A percentile compares a stretch with the other conserved stretches of the same genome.
Evolutionary conservation across 176 grass and related monocot species (phyloP).

Genomic region (Avena sativa): DNA sequence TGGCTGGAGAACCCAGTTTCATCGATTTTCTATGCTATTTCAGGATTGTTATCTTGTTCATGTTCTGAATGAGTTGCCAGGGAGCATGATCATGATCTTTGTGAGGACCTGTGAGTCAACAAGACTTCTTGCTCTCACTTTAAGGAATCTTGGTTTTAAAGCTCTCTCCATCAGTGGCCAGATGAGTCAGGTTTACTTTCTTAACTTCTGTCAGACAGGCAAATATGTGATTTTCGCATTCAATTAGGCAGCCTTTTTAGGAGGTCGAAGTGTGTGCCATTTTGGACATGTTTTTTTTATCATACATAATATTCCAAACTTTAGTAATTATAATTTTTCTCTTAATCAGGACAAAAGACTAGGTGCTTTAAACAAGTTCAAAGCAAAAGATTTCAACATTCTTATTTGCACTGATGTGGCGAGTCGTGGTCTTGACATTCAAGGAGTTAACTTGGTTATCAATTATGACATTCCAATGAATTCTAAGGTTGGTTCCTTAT

Average conservation of each 20-base stretch:
- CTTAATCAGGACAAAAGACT: slow-evolving; percentile 78
- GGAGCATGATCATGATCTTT: slow-evolving; percentile 84
- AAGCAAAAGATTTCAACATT: slow-evolving; percentile 80
- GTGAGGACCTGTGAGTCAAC: slow-evolving; percentile 92
- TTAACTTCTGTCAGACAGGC: not conserved
- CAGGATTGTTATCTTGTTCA: slow-evolving; percentile 95
- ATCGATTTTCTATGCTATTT: slow-evolving; percentile 20
- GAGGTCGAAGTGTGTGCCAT: not conserved
- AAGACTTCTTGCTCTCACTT: slow-evolving; percentile 68
- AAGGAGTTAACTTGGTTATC: slow-evolving; percentile 86
- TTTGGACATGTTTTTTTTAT: slow-evolving; percentile 21
- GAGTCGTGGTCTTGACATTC: slow-evolving; percentile 95
- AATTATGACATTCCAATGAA: slow-evolving; percentile 96
- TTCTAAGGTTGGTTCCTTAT: slow-evolving; percentile 64
- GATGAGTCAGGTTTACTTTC: slow-evolving; percentile 77
- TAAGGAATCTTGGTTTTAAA: slow-evolving; percentile 82
- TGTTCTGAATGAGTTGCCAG: slow-evolving; percentile 74
- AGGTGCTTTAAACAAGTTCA: slow-evolving; percentile 88
- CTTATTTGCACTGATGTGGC: slow-evolving; percentile 93
- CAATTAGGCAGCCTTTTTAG: not conserved
- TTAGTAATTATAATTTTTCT: not conserved
- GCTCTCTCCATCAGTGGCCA: slow-evolving; percentile 90
- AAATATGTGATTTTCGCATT: slow-evolving; percentile 24
- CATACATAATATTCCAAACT: not conserved
- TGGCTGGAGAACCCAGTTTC: not conserved